Percentiles rank a stretch among this genome's conserved stretches.
Evolutionary conservation across 2,329 filamentous ascomycete genomes (phyloP).

Genomic region (Trichoderma atroviride): DNA sequence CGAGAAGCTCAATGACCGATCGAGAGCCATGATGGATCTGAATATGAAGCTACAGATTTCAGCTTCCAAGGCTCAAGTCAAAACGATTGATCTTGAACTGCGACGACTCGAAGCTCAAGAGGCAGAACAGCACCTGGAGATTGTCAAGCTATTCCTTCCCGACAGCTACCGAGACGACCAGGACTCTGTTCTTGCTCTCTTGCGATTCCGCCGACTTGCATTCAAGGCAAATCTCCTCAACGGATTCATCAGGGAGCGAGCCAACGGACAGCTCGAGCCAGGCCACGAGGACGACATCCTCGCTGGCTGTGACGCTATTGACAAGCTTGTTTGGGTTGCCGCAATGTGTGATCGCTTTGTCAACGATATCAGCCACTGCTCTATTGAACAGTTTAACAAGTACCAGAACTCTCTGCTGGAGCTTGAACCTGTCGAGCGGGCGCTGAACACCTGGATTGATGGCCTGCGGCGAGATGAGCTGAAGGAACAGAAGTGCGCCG

Average conservation of each 20-base stretch:
- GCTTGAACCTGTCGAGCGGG: constrained; percentile 86
- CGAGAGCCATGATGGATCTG: constrained; percentile 92
- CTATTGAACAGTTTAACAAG: constrained; percentile 73
- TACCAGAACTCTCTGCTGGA: constrained; percentile 84
- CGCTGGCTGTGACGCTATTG: constrained; percentile 76
- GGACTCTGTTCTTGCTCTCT: constrained; percentile 83
- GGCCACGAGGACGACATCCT: constrained; percentile 78
- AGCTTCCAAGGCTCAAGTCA: constrained; percentile 87
- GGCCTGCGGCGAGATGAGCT: constrained; percentile 80
- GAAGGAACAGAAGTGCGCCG: constrained; percentile 79
- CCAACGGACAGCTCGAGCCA: constrained; percentile 67
- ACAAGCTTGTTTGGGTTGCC: constrained; percentile 82
- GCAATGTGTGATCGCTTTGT: constrained; percentile 84
- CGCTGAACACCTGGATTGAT: constrained; percentile 86
- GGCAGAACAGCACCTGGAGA: constrained; percentile 82
- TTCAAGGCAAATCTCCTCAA: constrained; percentile 86
- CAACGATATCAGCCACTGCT: constrained; percentile 77
- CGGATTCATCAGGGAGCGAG: constrained; percentile 75
- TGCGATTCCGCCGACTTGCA: constrained; percentile 82
- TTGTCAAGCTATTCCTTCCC: constrained; percentile 86
- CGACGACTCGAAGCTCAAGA: constrained; percentile 86
- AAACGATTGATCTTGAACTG: constrained; percentile 90
- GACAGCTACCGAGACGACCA: constrained; percentile 79
- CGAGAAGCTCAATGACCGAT: constrained; percentile 84
- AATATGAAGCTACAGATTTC: constrained; percentile 93